A percentile compares a stretch with the other conserved stretches of the same genome.
Conservation (phyloP, 148 eudicot species). For the Euryodendron excelsum region DNA sequence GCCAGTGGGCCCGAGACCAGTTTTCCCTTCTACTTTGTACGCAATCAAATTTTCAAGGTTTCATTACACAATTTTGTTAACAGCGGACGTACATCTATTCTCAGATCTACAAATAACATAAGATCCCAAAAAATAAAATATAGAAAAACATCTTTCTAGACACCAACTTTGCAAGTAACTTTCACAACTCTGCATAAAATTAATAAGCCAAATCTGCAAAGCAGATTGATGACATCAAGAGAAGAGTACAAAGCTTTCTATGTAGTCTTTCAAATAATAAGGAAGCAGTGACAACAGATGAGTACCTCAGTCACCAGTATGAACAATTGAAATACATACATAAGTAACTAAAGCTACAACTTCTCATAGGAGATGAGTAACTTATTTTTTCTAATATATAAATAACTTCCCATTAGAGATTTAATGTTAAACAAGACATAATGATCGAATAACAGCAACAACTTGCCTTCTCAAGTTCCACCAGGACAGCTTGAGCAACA, state of each 20-base stretch:
- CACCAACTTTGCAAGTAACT: background rate
- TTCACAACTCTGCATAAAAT: background rate
- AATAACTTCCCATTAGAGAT: background rate
- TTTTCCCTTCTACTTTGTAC: background rate
- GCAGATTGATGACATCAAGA: background rate
- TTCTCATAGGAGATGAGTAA: background rate
- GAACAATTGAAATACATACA: background rate
- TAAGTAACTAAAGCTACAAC: background rate
- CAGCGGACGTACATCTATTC: background rate
- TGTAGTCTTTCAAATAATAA: background rate
- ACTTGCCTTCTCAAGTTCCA: slow-evolving; percentile 95
- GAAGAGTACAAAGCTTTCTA: background rate
- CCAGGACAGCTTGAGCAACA: slow-evolving; percentile 82
- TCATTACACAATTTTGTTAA: background rate
- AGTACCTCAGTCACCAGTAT: background rate
- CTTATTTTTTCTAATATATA: background rate
- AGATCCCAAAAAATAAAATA: background rate
- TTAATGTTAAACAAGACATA: no score
- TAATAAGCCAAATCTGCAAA: background rate
- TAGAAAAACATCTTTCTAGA: background rate
- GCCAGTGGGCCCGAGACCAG: background rate
- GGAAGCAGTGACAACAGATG: background rate
- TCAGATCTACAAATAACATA: background rate
- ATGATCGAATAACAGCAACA: background rate
- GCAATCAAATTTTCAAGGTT: background rate